These are phyloP conservation scores for Gastrodia elata DNA, from an alignment of 106 monocot species.

Conservation along the genomic window DNA sequence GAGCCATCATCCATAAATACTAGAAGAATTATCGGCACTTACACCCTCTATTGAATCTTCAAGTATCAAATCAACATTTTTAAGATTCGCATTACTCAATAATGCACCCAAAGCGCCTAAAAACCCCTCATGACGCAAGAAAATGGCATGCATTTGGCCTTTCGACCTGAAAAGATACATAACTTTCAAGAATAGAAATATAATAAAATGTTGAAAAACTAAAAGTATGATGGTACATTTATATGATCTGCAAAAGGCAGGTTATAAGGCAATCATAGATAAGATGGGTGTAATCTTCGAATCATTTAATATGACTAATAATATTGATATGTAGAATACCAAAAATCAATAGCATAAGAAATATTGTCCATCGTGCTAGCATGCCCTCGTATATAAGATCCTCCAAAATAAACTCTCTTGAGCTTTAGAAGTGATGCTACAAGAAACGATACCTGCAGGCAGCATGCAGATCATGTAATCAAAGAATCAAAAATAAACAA, in stretches of 20 bases:
- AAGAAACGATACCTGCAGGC: constrained; percentile 44
- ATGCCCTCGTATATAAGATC: constrained; percentile 73
- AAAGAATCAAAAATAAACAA: background rate
- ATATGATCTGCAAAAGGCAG: background rate
- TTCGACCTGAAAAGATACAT: constrained; percentile 43
- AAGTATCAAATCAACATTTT: constrained; percentile 16
- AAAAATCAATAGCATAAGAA: constrained; percentile 71
- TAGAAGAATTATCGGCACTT: constrained; percentile 3
- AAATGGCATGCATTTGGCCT: constrained; percentile 68
- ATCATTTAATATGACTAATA: background rate
- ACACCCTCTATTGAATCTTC: constrained; percentile 35
- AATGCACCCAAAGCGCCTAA: constrained; percentile 71
- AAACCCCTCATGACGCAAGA: constrained; percentile 66
- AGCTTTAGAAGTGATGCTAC: constrained; percentile 54
- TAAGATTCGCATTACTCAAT: constrained; percentile 32
- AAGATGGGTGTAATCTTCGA: background rate
- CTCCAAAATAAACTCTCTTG: constrained; percentile 59
- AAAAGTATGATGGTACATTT: background rate
- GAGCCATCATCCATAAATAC: background rate
- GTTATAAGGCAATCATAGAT: background rate
- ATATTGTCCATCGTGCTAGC: constrained; percentile 67
- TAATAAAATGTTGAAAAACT: background rate
- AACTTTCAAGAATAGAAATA: background rate
- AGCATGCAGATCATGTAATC: background rate
- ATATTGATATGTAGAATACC: constrained; percentile 23